A percentile compares a stretch with the other conserved stretches of the same genome.
Evolutionary conservation across 2,329 filamentous ascomycete genomes (phyloP).

Genomic region (Metarhizium rileyi): DNA sequence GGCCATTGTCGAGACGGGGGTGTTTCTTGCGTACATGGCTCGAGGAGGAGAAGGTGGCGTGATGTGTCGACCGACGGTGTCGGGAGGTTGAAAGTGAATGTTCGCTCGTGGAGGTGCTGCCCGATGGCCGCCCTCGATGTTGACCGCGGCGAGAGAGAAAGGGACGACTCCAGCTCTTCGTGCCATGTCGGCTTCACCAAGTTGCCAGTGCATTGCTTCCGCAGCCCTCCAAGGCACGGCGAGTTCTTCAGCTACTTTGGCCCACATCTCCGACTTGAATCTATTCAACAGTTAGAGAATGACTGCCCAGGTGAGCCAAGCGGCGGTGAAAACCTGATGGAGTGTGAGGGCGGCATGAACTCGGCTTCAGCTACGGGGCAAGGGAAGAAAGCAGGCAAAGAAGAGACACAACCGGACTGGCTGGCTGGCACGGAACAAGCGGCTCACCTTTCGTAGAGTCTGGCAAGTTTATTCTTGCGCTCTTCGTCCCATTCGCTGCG

Average conservation of each 20-base stretch:
- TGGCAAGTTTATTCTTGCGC: constrained; percentile 90
- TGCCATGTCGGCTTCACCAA: constrained; percentile 91
- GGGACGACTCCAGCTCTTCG: constrained; percentile 81
- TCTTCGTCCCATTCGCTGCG: constrained; percentile 95
- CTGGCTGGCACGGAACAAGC: neutral
- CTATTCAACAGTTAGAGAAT: constrained; percentile 34
- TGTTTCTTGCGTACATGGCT: constrained; percentile 28
- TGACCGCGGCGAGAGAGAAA: constrained; percentile 58
- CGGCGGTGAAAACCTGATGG: neutral
- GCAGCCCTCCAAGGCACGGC: constrained; percentile 89
- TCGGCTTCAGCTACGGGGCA: neutral
- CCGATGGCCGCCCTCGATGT: constrained; percentile 33
- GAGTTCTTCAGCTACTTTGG: constrained; percentile 91
- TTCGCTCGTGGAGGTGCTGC: constrained; percentile 28
- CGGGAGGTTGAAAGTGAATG: constrained; percentile 37
- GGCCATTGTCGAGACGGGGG: constrained; percentile 20
- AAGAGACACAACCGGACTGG: neutral
- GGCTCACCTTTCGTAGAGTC: constrained; percentile 87
- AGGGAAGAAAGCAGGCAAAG: neutral
- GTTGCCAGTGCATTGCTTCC: constrained; percentile 97
- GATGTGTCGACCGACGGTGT: constrained; percentile 33
- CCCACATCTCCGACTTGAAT: constrained; percentile 98
- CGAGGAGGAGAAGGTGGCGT: constrained; percentile 32
- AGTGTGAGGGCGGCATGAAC: neutral
- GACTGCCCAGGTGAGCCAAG: neutral